Percentiles rank a stretch among this genome's conserved stretches.
Conservation (phyloP, 352 stramenopile genomes). For the Saprolegnia parasitica region DNA sequence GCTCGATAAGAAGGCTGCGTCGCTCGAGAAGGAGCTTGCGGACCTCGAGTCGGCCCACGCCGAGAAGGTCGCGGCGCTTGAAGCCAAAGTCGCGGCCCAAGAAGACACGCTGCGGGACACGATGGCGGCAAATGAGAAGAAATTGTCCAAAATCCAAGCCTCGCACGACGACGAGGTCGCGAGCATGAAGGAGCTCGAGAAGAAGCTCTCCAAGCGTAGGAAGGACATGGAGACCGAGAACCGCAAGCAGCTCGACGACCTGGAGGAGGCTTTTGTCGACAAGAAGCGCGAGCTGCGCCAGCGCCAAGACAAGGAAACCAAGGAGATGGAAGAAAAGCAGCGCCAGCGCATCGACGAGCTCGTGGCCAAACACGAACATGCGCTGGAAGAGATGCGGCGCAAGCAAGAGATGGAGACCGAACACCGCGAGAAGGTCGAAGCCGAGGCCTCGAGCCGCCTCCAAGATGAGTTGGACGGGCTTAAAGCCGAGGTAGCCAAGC, state of each 20-base stretch:
- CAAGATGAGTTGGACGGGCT: slow-evolving; percentile 27
- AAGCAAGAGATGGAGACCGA: slow-evolving; percentile 29
- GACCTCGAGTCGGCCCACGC: slow-evolving; percentile 44
- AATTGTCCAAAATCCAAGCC: slow-evolving; percentile 49
- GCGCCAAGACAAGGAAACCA: slow-evolving; percentile 39
- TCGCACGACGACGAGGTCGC: slow-evolving; percentile 48
- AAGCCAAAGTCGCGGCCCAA: slow-evolving; percentile 7
- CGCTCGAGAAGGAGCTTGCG: slow-evolving; percentile 38
- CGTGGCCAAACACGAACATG: slow-evolving; percentile 36
- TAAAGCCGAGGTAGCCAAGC: slow-evolving; percentile 22
- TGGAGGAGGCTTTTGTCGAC: slow-evolving; percentile 37
- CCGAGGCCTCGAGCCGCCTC: background rate
- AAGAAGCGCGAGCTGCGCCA: slow-evolving; percentile 50
- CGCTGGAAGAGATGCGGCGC: slow-evolving; percentile 39
- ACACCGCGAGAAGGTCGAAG: slow-evolving; percentile 17
- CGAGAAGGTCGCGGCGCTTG: slow-evolving; percentile 30
- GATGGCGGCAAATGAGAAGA: slow-evolving; percentile 31
- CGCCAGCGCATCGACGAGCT: slow-evolving; percentile 46
- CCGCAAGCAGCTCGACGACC: slow-evolving; percentile 57
- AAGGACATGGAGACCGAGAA: slow-evolving; percentile 69
- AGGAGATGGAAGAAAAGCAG: slow-evolving; percentile 40
- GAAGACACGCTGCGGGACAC: slow-evolving; percentile 38
- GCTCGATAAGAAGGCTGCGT: slow-evolving; percentile 41
- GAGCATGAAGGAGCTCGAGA: slow-evolving; percentile 55
- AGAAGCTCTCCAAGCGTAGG: slow-evolving; percentile 60